Evolutionary conservation across 345 rosid species (phyloP).

Genomic region (Syzygium aromaticum): DNA sequence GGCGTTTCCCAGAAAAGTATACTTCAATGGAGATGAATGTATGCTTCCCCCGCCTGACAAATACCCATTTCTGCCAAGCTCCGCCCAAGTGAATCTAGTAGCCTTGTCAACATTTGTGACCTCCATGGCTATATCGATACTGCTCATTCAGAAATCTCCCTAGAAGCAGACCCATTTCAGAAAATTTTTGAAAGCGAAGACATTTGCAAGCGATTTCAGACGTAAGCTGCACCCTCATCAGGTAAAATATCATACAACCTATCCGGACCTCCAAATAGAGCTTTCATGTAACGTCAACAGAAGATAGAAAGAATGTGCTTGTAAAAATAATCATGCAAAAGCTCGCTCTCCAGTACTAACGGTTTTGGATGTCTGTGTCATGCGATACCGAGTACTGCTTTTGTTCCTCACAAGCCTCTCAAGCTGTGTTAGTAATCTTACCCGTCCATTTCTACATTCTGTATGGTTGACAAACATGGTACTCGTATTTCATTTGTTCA

Average conservation of each 20-base stretch:
- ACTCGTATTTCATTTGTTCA: background rate
- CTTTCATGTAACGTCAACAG: background rate
- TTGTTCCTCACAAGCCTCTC: background rate
- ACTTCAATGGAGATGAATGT: slow-evolving; percentile 91
- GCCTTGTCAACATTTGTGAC: background rate
- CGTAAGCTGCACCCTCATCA: background rate
- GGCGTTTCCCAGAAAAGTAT: slow-evolving; percentile 84
- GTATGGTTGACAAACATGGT: background rate
- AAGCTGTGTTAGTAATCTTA: background rate
- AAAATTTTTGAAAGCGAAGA: background rate
- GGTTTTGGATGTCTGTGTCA: background rate
- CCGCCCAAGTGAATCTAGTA: slow-evolving; percentile 13
- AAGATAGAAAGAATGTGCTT: background rate
- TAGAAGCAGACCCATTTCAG: background rate
- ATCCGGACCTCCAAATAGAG: background rate
- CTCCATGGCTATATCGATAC: background rate
- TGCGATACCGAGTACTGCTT: background rate
- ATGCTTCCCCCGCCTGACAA: slow-evolving; percentile 82
- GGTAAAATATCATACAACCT: background rate
- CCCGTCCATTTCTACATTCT: background rate
- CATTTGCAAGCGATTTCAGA: background rate
- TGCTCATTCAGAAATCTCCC: background rate
- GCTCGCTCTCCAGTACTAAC: background rate
- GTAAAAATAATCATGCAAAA: background rate
- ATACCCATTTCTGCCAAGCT: slow-evolving; percentile 73